A percentile compares a stretch with the other conserved stretches of the same genome.
Conservation (phyloP, 805 yeast genomes). For the Pichia pseudocactophila region DNA sequence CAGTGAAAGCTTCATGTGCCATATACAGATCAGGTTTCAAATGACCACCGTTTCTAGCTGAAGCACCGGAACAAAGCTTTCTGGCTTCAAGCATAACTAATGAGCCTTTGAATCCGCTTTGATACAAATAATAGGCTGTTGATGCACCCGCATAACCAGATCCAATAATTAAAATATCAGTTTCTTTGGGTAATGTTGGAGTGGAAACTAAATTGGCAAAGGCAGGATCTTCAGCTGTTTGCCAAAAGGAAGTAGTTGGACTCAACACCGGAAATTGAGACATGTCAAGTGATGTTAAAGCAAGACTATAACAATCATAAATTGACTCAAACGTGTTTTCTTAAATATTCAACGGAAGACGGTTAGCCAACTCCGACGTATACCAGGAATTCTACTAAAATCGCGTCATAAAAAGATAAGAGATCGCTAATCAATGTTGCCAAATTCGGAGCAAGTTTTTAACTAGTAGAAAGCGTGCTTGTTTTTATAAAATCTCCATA, state of each 20-base stretch:
- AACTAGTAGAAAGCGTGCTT: too few relatives aligned
- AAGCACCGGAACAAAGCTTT: constrained; percentile 33
- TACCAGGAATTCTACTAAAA: too few relatives aligned
- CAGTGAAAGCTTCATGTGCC: constrained; percentile 12
- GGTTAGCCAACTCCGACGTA: too few relatives aligned
- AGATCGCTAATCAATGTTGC: too few relatives aligned
- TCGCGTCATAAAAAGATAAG: too few relatives aligned
- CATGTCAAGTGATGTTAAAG: too few relatives aligned
- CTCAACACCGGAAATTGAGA: constrained; percentile 13
- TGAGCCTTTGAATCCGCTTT: constrained; percentile 8
- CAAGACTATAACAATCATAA: too few relatives aligned
- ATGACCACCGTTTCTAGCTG: constrained; percentile 44
- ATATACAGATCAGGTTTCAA: constrained; percentile 29
- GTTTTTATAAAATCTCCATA: too few relatives aligned
- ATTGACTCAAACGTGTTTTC: too few relatives aligned
- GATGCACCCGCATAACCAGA: constrained; percentile 39
- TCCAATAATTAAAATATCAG: constrained; percentile 34
- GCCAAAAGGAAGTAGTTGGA: constrained; percentile 19
- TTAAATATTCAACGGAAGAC: too few relatives aligned
- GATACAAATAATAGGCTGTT: constrained; percentile 27
- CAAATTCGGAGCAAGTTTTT: too few relatives aligned
- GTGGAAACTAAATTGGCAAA: constrained; percentile 14
- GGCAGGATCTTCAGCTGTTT: constrained; percentile 14
- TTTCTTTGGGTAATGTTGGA: constrained; percentile 26
- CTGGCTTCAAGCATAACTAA: constrained; percentile 33